Percentiles rank a stretch among this genome's conserved stretches.
Conservation (phyloP, 177 flowering plant species). For the Vitis hybrid region DNA sequence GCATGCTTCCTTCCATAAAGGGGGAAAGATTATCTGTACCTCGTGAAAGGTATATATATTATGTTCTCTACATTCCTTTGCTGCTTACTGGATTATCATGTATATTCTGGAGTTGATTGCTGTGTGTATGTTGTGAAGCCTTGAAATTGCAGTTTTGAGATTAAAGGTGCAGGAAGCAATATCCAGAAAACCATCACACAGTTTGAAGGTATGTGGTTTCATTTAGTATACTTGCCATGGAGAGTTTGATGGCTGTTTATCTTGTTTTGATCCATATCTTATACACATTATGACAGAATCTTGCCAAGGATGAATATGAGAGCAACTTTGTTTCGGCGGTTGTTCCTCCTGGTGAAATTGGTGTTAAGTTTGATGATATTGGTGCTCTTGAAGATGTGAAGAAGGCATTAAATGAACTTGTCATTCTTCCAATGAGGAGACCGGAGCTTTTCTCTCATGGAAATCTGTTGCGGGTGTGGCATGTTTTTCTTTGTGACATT, state of each 20-base stretch:
- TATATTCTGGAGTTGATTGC: conserved; percentile 10
- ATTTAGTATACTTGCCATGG: neutral
- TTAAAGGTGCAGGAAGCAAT: conserved; percentile 72
- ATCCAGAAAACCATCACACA: conserved; percentile 73
- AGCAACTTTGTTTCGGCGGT: conserved; percentile 94
- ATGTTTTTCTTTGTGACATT: conserved; percentile 4
- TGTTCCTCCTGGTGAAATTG: conserved; percentile 92
- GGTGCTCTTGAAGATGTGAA: conserved; percentile 99
- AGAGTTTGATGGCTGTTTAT: conserved; percentile 2
- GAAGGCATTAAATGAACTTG: conserved; percentile 86
- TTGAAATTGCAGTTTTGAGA: conserved; percentile 81
- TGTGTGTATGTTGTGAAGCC: conserved; percentile 47
- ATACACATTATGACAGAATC: conserved; percentile 46
- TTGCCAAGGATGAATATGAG: conserved; percentile 96
- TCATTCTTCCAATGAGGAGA: conserved; percentile 95
- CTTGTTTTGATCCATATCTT: neutral
- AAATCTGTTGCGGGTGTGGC: conserved; percentile 62
- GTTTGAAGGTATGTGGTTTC: conserved; percentile 59
- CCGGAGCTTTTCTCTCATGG: conserved; percentile 96
- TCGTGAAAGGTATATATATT: conserved; percentile 61
- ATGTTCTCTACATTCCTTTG: neutral
- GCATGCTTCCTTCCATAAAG: conserved; percentile 62
- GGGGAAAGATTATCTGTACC: conserved; percentile 73
- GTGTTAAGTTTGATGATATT: conserved; percentile 89
- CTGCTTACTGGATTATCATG: neutral